These are phyloP conservation scores for Cadophora sp. DNA, from an alignment of 2,329 filamentous ascomycete species.

Conservation along the genomic window DNA sequence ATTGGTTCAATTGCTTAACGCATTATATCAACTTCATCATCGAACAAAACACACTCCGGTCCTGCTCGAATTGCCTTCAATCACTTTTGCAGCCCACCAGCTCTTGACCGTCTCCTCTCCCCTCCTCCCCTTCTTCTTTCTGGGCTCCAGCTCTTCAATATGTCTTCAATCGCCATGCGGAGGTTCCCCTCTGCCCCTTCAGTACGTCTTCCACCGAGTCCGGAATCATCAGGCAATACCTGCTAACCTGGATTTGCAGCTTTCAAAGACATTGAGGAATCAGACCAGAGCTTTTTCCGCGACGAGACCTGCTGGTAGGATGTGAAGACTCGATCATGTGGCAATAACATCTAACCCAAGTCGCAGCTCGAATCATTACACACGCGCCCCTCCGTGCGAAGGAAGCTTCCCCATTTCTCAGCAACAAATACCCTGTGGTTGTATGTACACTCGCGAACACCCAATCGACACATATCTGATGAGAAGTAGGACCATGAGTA, in stretches of 20 bases:
- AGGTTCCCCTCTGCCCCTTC: conserved; percentile 62
- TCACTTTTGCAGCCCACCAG: conserved; percentile 11
- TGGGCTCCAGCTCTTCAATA: conserved; percentile 50
- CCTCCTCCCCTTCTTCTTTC: conserved; percentile 31
- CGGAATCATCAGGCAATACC: conserved; percentile 19
- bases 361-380: conserved; percentile 80
- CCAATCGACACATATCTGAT: conserved; percentile 32
- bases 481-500: conserved; percentile 86
- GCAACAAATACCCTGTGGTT: conserved; percentile 92
- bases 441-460: conserved; percentile 52
- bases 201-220: conserved; percentile 52
- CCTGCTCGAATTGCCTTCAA: conserved; percentile 30
- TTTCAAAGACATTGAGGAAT: conserved; percentile 54
- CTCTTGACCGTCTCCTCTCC: conserved; percentile 3
- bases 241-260: conserved; percentile 39
- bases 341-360: conserved; percentile 30
- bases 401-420: conserved; percentile 87
- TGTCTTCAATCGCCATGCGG: conserved; percentile 70
- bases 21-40: conserved; percentile 31
- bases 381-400: conserved; percentile 88
- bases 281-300: conserved; percentile 85
- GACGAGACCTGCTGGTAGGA: conserved; percentile 78
- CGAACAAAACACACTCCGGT: conserved; percentile 13
- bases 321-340: conserved; percentile 17
- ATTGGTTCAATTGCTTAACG: conserved; percentile 35